Evolutionary conservation across 176 grass and related monocot species (phyloP), one percentile per base, ranked within the genome.

Genomic region (Metroxylon sagu): DNA sequence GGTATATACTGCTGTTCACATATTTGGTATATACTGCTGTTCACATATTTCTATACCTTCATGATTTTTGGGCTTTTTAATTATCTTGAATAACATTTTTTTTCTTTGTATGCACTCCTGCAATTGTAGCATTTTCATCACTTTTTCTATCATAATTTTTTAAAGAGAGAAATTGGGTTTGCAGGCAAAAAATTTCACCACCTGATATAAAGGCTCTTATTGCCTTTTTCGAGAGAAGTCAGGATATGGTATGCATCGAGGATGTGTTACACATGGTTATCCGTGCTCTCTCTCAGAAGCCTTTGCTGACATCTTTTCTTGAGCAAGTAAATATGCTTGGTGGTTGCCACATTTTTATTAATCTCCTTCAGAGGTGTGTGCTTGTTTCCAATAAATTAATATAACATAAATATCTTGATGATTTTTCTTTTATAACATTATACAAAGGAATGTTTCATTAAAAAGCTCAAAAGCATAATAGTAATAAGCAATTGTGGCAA

Each of bases 221-320:
- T 62, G 87, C 92, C 29, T 88, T 97, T 70, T 80, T 97, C 6
- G 92, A 97, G 79, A 90, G 73, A 82, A 97, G 92, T 80, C 83
- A 88, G 69, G 92, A 97, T 82, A 78, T 97, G 85, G 81, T 81
- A 59, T 97, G 87, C 29, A 80, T 97, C 64, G 92, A 97, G 69
- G 92, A 97, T 85, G 61, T 88, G 72, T 74, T 97, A 56, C 68
- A 97, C 67, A 97, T 91, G 87, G 78, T 97, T 64, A 88, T 91
- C 55, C 92, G 78, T 15, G 81, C 87, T 62, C 78, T 91, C 67
- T 88, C 92, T 62, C 74, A 85, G 0, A 91, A 85, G 53, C 84
- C 84, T 29, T 54, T 97, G 60, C 54, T 91, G 53, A 64, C 72
- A 62, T 88, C 84, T 61, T 97, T 97, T 68, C 57, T 91, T 63